Evolutionary conservation across 2,329 filamentous ascomycete genomes (phyloP).

Genomic region (Lomentospora prolificans): DNA sequence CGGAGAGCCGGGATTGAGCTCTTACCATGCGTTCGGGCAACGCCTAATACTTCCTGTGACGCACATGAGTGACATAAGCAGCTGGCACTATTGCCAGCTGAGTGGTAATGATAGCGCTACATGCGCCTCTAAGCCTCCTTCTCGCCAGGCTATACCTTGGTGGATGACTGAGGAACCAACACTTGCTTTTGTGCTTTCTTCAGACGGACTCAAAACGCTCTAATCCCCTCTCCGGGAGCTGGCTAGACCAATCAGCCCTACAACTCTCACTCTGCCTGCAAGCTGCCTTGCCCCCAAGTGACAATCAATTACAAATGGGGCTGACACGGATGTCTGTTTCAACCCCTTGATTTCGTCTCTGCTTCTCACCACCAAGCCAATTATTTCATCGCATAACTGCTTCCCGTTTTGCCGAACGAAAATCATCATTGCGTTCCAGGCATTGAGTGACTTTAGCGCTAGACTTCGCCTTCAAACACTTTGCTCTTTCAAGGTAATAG

Average conservation of each 20-base stretch:
- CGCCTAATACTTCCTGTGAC: too few species aligned
- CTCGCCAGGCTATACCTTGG: background rate
- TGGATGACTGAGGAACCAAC: background rate
- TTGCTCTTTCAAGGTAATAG: background rate
- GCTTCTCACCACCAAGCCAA: background rate
- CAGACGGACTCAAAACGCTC: background rate
- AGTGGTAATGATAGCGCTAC: too few species aligned
- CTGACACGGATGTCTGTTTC: background rate
- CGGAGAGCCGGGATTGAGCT: too few species aligned
- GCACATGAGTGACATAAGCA: too few species aligned
- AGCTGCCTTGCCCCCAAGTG: background rate
- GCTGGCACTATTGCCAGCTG: too few species aligned
- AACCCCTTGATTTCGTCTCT: background rate
- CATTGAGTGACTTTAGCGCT: constrained; percentile 8
- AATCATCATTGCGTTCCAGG: constrained; percentile 7
- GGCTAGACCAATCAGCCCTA: background rate
- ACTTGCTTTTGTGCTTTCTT: background rate
- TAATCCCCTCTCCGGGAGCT: background rate
- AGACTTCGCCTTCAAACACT: background rate
- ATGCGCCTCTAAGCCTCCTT: too few species aligned
- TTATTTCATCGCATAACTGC: constrained; percentile 9
- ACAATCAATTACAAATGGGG: background rate
- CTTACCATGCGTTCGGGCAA: too few species aligned
- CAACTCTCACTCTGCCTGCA: background rate
- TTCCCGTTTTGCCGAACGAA: constrained; percentile 10